Base-by-base conservation (phyloP, 106 monocot genomes). In the Dendrobium catenatum region DNA sequence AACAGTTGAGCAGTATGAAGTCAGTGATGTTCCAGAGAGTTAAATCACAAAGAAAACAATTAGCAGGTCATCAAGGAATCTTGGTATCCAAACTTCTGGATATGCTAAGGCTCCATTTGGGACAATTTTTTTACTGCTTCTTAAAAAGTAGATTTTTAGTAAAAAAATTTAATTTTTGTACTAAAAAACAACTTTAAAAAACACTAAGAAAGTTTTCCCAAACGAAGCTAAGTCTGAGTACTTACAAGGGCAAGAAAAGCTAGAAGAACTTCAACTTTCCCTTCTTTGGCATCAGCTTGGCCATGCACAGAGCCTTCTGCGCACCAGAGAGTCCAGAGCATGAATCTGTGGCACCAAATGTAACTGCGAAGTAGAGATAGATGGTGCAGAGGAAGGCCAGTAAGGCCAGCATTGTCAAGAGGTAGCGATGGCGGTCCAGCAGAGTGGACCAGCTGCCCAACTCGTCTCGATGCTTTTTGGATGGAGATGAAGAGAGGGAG, bases 341-440 rank as follows among this genome's bases (percentile, higher is more conserved):
- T 20, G 84, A 77, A 24, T 82, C 85, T 41, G 72, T 18, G 5
- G 82, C 56, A 59, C 92, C 90, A 33, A 97, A 72, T 41, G 94
- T 94, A 16, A 97, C 84, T 2, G 94, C 94, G 68, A 97, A 97
- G 84, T 97, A 94, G 76, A 97, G 88, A 84, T 97, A 97, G 42
- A 94, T 76, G 6, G 90, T 87, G 90, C 96, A 94, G 41, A 97
- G 87, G 72, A 94, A 90, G 33, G 79, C 82, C 86, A 97, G 75
- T 17, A 97, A 40, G 3, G 80, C 82, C 33, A 97, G 84, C 89
- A 85, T 94, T 6, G 89, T 92, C 67, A 94, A 55, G 54, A 97
- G 96, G 80, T 92, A 94, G 9, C 96, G 89, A 40, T 97, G 96
- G 37, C 96, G 81, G 48, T 90, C 79, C 26, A 92, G 58, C 18